phyloP scores from a whole-genome alignment of 371 early-diverging fungal species.

The Caulochytrium protostelioides region DNA sequence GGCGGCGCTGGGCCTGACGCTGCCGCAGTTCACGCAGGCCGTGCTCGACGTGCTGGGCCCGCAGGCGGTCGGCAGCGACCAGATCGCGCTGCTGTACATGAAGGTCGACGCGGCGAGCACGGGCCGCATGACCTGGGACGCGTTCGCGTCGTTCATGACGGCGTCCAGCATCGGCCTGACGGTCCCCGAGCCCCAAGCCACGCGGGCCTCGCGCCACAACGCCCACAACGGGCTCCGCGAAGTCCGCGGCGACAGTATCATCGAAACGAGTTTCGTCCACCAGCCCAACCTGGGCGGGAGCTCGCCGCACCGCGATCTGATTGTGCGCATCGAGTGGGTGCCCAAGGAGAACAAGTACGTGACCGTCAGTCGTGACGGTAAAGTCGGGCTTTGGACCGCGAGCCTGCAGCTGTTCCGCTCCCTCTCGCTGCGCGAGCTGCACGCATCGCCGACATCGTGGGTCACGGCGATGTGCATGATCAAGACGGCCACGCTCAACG shows the following conservation, averaged over 20 bases:
- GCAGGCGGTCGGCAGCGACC: constrained; percentile 16
- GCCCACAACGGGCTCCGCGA: neutral
- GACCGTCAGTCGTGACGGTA: constrained; percentile 21
- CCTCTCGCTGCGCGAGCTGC: constrained; percentile 19
- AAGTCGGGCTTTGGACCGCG: constrained; percentile 21
- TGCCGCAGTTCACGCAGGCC: constrained; percentile 9
- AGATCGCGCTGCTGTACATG: constrained; percentile 36
- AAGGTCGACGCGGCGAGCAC: constrained; percentile 37
- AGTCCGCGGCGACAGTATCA: neutral
- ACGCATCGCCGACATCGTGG: constrained; percentile 22
- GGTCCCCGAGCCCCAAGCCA: constrained; percentile 13
- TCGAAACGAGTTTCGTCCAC: constrained; percentile 18
- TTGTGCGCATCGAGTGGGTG: constrained; percentile 23
- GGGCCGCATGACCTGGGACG: constrained; percentile 33
- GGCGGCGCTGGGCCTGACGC: constrained; percentile 23
- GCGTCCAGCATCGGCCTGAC: constrained; percentile 18
- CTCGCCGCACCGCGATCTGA: constrained; percentile 28
- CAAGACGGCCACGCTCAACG: no score
- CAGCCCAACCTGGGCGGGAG: constrained; percentile 13
- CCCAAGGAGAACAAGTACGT: constrained; percentile 29
- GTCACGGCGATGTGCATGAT: constrained; percentile 24
- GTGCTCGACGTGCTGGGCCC: neutral
- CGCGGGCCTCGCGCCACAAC: neutral
- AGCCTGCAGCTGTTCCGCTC: constrained; percentile 21
- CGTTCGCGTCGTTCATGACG: constrained; percentile 34